Conservation (phyloP, 805 yeast genomes). For the Ogataea haglerorum region DNA sequence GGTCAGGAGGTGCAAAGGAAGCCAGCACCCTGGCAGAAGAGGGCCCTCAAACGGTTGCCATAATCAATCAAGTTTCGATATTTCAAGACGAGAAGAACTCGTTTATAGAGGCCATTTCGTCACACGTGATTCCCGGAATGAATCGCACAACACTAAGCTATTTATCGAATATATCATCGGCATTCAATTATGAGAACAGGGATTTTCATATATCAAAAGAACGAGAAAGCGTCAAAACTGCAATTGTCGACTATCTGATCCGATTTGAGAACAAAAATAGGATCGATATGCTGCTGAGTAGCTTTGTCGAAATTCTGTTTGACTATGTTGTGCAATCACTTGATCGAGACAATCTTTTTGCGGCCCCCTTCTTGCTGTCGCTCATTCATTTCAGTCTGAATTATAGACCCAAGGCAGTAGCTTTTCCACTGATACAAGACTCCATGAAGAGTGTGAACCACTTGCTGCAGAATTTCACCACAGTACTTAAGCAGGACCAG, state of each 20-base stretch:
- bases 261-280: conserved; percentile 40
- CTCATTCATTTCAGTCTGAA: conserved; percentile 51
- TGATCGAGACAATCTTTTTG: conserved; percentile 24
- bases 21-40: conserved; percentile 2
- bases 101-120: conserved; percentile 35
- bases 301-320: conserved; percentile 37
- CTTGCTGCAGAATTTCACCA: conserved; percentile 23
- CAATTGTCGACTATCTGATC: conserved; percentile 42
- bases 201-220: conserved; percentile 28
- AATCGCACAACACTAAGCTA: conserved; percentile 31
- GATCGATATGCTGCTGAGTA: conserved; percentile 47
- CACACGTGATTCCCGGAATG: conserved; percentile 37
- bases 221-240: conserved; percentile 28
- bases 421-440: conserved; percentile 34
- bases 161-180: conserved; percentile 34
- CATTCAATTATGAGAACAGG: conserved; percentile 25
- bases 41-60: conserved; percentile 19
- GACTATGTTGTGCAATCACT: conserved; percentile 27
- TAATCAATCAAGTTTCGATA: conserved; percentile 30
- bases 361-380: conserved; percentile 60
- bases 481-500: conserved; percentile 29
- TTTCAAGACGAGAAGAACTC: conserved; percentile 38
- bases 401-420: conserved; percentile 63
- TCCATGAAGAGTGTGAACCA: conserved; percentile 27
- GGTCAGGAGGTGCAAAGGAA: conserved; percentile 2